Percentiles rank a stretch among this genome's conserved stretches.
phyloP scores from a whole-genome alignment of 805 yeast genomes.

The Wickerhamiella siamensis region DNA sequence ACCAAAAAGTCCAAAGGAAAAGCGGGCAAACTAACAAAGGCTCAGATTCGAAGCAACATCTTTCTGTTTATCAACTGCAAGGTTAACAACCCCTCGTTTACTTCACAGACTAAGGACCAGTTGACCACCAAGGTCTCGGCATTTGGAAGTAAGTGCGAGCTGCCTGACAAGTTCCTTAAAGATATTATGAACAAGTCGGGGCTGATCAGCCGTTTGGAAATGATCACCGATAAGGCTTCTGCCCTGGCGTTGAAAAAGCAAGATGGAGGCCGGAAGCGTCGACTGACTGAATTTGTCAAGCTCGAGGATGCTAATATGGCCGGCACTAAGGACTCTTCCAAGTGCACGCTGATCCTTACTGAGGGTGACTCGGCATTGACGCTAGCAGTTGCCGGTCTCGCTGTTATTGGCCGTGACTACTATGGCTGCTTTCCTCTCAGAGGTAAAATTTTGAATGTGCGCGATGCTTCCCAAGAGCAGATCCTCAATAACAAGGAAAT shows the following conservation, averaged over 20 bases:
- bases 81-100: constrained; percentile 92
- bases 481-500: constrained; percentile 86
- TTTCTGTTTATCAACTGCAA: constrained; percentile 82
- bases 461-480: constrained; percentile 96
- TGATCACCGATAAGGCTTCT: constrained; percentile 77
- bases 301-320: constrained; percentile 93
- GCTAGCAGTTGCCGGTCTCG: constrained; percentile 81
- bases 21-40: constrained; percentile 63
- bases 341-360: constrained; percentile 84
- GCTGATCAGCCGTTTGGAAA: constrained; percentile 49
- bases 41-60: constrained; percentile 80
- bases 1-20: constrained; percentile 45
- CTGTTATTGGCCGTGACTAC: constrained; percentile 88
- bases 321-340: constrained; percentile 82
- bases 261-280: constrained; percentile 68
- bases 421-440: constrained; percentile 92
- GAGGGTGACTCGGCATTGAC: constrained; percentile 96
- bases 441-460: constrained; percentile 87
- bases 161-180: constrained; percentile 63
- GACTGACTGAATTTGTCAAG: constrained; percentile 80
- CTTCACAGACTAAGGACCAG: constrained; percentile 95
- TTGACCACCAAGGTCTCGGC: constrained; percentile 77
- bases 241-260: constrained; percentile 74
- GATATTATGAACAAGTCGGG: constrained; percentile 57
- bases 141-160: constrained; percentile 74